Conservation (phyloP, 805 yeast species). For the Ogataea nonfermentans region DNA sequence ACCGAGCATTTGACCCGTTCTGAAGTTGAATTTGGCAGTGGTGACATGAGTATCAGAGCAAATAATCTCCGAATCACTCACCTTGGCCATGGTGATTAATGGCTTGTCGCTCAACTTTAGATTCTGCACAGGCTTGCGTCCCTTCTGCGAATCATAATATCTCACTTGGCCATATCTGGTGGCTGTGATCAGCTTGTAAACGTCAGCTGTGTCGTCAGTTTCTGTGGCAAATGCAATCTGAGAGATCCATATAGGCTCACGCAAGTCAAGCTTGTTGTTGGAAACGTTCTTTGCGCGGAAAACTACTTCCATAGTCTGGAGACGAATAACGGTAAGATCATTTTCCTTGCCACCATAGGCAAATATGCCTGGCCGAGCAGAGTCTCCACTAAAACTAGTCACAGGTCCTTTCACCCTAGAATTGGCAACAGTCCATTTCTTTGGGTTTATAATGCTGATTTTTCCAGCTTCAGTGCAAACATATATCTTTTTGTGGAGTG, state of each 20-base stretch:
- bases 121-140: constrained; percentile 64
- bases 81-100: constrained; percentile 41
- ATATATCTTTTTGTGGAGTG: constrained; percentile 27
- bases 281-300: constrained; percentile 84
- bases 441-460: constrained; percentile 28
- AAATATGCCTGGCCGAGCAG: constrained; percentile 48
- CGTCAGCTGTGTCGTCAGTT: constrained; percentile 33
- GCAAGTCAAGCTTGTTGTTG: constrained; percentile 70
- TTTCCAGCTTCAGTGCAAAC: constrained; percentile 36
- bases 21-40: constrained; percentile 54
- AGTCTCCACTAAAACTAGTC: constrained; percentile 47
- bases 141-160: constrained; percentile 64
- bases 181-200: constrained; percentile 57
- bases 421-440: constrained; percentile 8
- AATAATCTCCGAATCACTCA: constrained; percentile 47
- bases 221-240: constrained; percentile 45
- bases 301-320: constrained; percentile 36
- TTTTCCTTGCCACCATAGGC: constrained; percentile 88
- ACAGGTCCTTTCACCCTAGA: constrained; percentile 46
- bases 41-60: constrained; percentile 70
- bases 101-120: constrained; percentile 56
- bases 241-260: constrained; percentile 80
- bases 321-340: constrained; percentile 52
- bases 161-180: constrained; percentile 79
- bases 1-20: constrained; percentile 56